These are phyloP conservation scores for Geotrichum restrictum DNA, from an alignment of 1,139 yeast species.

Conservation along the genomic window DNA sequence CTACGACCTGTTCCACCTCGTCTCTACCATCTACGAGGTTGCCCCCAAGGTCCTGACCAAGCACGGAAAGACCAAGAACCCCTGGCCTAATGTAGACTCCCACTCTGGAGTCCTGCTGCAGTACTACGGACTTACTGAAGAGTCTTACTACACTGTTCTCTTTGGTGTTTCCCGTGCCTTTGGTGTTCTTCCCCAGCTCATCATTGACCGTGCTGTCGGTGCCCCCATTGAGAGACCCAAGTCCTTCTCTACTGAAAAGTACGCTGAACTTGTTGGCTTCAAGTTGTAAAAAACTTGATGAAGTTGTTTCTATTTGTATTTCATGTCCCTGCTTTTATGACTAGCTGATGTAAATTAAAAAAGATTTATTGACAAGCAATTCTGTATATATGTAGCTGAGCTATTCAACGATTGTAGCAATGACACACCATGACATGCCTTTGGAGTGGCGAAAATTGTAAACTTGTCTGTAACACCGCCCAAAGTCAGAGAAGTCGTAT, in stretches of 20 bases:
- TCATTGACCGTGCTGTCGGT: conserved; percentile 58
- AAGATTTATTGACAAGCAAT: conserved; percentile 2
- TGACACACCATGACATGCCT: no score
- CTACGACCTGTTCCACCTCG: conserved; percentile 89
- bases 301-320: conserved; percentile 4
- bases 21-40: conserved; percentile 56
- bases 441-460: no score
- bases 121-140: conserved; percentile 56
- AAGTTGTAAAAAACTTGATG: conserved; percentile 31
- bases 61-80: conserved; percentile 63
- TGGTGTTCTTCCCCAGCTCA: conserved; percentile 56
- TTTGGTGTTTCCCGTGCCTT: conserved; percentile 58
- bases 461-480: no score
- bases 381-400: no score
- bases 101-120: conserved; percentile 55
- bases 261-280: conserved; percentile 44
- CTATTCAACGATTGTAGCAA: no score
- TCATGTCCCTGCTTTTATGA: conserved; percentile 17
- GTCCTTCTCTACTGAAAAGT: conserved; percentile 47
- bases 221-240: conserved; percentile 63
- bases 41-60: conserved; percentile 54
- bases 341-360: conserved; percentile 11
- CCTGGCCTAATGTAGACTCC: conserved; percentile 62
- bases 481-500: no score
- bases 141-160: conserved; percentile 55